These are phyloP conservation scores for Irpex sp. DNA, from an alignment of 1,284 basidiomycete genomes.

Conservation along the genomic window DNA sequence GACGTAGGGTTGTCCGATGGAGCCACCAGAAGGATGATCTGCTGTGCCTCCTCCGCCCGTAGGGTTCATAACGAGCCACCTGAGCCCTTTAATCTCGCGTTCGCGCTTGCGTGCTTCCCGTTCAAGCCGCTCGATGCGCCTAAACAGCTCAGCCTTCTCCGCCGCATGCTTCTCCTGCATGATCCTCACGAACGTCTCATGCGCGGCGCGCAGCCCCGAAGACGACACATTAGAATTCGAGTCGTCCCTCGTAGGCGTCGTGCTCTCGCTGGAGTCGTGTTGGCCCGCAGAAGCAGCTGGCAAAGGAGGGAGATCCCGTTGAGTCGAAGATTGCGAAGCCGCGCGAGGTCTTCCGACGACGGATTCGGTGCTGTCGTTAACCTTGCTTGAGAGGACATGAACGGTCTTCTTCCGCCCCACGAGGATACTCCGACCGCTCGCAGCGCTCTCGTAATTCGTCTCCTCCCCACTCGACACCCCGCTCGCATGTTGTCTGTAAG, in stretches of 20 bases:
- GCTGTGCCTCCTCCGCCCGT: slow-evolving; percentile 5
- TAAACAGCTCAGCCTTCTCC: slow-evolving; percentile 37
- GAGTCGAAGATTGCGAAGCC: neutral
- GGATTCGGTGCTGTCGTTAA: neutral
- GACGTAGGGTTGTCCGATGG: slow-evolving; percentile 15
- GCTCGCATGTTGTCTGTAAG: neutral
- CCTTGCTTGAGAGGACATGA: neutral
- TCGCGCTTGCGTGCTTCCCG: slow-evolving; percentile 37
- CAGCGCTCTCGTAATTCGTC: neutral
- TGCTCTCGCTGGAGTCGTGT: neutral
- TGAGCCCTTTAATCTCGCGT: slow-evolving; percentile 44
- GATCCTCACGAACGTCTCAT: slow-evolving; percentile 31
- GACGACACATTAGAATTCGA: neutral
- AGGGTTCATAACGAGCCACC: slow-evolving; percentile 42
- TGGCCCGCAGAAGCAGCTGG: neutral
- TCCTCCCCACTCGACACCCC: slow-evolving; percentile 3
- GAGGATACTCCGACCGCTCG: neutral
- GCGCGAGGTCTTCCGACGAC: neutral
- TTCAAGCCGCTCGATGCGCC: slow-evolving; percentile 40
- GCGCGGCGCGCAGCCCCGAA: slow-evolving; percentile 5
- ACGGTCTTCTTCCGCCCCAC: neutral
- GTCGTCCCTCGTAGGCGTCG: slow-evolving; percentile 9
- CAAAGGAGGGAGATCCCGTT: neutral
- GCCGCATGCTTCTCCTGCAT: slow-evolving; percentile 39
- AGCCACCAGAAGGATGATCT: slow-evolving; percentile 21